These are phyloP conservation scores for Irpex sp. DNA, from an alignment of 1,284 basidiomycete genomes.

Conservation along the genomic window DNA sequence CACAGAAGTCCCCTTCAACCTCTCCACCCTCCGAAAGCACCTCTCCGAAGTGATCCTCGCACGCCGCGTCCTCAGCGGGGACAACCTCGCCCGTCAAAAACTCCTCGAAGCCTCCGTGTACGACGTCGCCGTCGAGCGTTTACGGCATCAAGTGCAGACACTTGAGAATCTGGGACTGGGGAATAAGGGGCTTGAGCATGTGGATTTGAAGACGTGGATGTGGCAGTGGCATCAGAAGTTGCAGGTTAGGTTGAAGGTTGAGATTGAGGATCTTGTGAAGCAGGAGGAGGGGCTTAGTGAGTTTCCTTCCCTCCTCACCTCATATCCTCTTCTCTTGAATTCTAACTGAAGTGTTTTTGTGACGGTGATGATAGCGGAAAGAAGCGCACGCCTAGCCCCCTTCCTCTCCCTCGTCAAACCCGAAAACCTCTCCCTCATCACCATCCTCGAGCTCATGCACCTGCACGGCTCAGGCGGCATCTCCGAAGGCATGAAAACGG, in stretches of 20 bases:
- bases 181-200: constrained; percentile 45
- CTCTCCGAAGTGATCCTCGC: constrained; percentile 62
- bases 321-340: neutral
- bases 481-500: constrained; percentile 86
- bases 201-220: constrained; percentile 78
- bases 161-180: constrained; percentile 58
- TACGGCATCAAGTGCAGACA: constrained; percentile 62
- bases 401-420: constrained; percentile 78
- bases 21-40: constrained; percentile 64
- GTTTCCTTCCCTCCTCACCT: neutral
- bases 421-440: constrained; percentile 84
- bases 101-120: constrained; percentile 83
- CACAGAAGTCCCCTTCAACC: constrained; percentile 66
- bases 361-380: neutral
- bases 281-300: constrained; percentile 32
- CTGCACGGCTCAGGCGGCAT: constrained; percentile 78
- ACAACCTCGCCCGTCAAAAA: constrained; percentile 74
- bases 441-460: constrained; percentile 89
- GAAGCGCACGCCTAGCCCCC: constrained; percentile 36
- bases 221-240: constrained; percentile 83
- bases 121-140: constrained; percentile 74
- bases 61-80: constrained; percentile 60
- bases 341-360: too few relatives aligned
- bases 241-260: constrained; percentile 46
- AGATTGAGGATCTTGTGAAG: constrained; percentile 50